Base-by-base conservation (phyloP, 805 yeast genomes). In the Starmerella floris region DNA sequence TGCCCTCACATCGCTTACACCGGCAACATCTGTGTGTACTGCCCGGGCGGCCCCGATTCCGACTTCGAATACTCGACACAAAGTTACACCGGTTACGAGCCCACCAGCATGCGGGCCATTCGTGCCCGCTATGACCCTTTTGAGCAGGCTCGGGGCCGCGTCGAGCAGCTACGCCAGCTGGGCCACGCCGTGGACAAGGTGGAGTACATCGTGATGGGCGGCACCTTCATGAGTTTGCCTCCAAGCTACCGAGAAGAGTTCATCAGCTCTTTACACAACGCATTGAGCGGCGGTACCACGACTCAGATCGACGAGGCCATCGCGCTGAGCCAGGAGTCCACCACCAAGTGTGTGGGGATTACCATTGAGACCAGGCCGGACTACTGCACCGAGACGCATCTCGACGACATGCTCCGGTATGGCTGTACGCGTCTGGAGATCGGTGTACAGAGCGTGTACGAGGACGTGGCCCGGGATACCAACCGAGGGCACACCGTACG, bases 1-100 rank as follows among this genome's bases (percentile, higher is more conserved):
- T 91, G 98, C 63, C 98, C 98, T 23, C 98, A 91, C 62, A 91
- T 91, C 55, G 97, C 98, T 19, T 91, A 91, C 61, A 91, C 98
- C 0, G 98, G 98, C 48, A 91, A 91, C 58, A 91, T 91, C 49
- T 91, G 98, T 67, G 98, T 91, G 11, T 91, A 66, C 60, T 91
- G 98, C 65, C 98, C 98, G 4, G 98, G 98, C 46, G 98, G 98
- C 2, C 98, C 98, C 3, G 98, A 91, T 61, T 80, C 94, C 1
- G 98, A 91, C 64, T 91, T 91, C 58, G 98, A 91, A 60, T 91
- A 91, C 62, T 83, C 95, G 1, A 91, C 98, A 3, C 98, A 91
- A 64, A 85, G 96, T 3, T 91, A 91, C 58, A 91, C 98, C 0
- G 98, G 98, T 30, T 91, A 91, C 58, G 98, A 91, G 61, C 98